Percentiles rank a stretch among this genome's conserved stretches.
These are phyloP conservation scores for Coemansia sp. DNA, from an alignment of 192 early-diverging fungal species.

Conservation along the genomic window DNA sequence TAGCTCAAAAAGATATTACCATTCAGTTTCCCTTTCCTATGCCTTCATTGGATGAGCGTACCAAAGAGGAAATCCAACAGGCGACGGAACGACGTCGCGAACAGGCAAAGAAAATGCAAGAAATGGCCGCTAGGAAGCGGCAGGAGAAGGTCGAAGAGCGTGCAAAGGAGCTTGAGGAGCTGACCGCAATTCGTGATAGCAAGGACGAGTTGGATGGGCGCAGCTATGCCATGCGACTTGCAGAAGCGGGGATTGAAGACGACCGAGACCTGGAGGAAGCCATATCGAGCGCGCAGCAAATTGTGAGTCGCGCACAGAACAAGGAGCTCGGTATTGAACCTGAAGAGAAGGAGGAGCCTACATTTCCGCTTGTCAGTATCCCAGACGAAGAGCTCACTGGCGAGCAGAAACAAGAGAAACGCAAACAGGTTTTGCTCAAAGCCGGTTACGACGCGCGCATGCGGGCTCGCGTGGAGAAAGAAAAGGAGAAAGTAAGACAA, in stretches of 20 bases:
- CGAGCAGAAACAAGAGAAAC: constrained; percentile 78
- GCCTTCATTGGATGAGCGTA: constrained; percentile 67
- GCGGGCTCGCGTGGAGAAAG: constrained; percentile 70
- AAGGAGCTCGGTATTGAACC: constrained; percentile 81
- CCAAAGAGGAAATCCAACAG: constrained; percentile 72
- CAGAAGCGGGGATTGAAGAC: constrained; percentile 61
- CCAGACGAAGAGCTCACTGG: constrained; percentile 80
- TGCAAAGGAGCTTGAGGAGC: constrained; percentile 63
- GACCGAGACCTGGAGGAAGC: constrained; percentile 73
- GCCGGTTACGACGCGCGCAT: constrained; percentile 75
- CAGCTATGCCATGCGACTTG: constrained; percentile 54
- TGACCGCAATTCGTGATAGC: constrained; percentile 30
- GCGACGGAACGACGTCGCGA: constrained; percentile 69
- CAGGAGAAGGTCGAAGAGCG: constrained; percentile 77
- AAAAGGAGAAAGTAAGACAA: constrained; percentile 55
- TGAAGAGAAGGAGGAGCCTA: constrained; percentile 71
- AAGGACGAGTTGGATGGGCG: constrained; percentile 25
- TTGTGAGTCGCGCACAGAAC: constrained; percentile 71
- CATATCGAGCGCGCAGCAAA: constrained; percentile 66
- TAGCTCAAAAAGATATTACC: constrained; percentile 64
- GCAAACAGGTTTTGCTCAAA: constrained; percentile 76
- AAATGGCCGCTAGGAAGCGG: constrained; percentile 76
- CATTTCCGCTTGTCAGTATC: constrained; percentile 70
- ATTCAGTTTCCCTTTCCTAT: constrained; percentile 80
- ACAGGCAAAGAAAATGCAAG: constrained; percentile 70